These are phyloP conservation scores for Tricholoma flavovirens DNA, from an alignment of 768 basidiomycete genomes.

Conservation along the genomic window DNA sequence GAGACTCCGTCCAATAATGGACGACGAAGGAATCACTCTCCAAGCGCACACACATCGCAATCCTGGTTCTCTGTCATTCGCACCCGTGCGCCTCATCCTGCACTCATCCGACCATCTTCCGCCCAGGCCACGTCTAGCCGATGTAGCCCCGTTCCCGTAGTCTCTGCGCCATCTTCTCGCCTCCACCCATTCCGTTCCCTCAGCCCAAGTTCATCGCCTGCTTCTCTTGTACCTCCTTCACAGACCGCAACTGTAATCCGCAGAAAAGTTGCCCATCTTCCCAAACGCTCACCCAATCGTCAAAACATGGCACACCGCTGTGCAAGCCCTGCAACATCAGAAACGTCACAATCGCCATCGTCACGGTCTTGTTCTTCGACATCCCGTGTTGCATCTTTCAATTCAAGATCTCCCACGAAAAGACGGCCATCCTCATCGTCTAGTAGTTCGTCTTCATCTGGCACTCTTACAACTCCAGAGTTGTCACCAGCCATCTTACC, in stretches of 20 bases:
- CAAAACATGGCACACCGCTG: constrained; percentile 10
- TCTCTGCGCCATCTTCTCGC: constrained; percentile 3
- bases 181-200: constrained; percentile 5
- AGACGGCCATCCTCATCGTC: constrained; percentile 14
- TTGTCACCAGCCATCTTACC: neutral
- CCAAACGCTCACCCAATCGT: constrained; percentile 19
- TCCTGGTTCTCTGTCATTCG: constrained; percentile 21
- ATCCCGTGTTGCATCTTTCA: constrained; percentile 8
- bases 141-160: neutral
- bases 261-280: constrained; percentile 20
- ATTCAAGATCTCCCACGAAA: constrained; percentile 3
- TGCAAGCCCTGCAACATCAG: constrained; percentile 7
- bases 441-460: constrained; percentile 8
- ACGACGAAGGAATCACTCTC: neutral
- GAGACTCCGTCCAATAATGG: neutral
- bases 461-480: constrained; percentile 11
- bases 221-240: neutral
- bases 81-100: constrained; percentile 23
- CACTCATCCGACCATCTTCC: constrained; percentile 14
- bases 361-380: constrained; percentile 8
- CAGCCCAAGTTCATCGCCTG: constrained; percentile 2
- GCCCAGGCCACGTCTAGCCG: neutral
- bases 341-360: constrained; percentile 7
- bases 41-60: neutral
- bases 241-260: neutral